phyloP scores from a whole-genome alignment of 1,284 basidiomycete genomes.

The Boletus smithii region DNA sequence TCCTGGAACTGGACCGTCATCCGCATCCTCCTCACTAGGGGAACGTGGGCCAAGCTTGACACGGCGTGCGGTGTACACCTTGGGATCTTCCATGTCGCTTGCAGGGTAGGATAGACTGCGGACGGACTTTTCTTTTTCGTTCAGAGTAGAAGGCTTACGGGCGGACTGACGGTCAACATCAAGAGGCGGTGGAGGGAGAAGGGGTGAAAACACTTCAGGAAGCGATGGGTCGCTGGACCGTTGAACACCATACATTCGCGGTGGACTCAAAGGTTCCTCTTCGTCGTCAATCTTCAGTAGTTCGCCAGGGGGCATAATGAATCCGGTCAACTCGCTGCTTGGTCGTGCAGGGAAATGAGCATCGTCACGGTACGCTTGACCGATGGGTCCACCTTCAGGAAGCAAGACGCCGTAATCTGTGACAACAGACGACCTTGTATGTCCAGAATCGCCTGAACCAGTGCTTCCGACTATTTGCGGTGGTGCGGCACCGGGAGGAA shows the following conservation, averaged over 20 bases:
- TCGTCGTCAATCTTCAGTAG: conserved; percentile 32
- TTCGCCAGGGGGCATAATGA: conserved; percentile 31
- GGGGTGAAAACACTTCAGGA: conserved; percentile 34
- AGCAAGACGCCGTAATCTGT: conserved; percentile 34
- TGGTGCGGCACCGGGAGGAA: conserved; percentile 32
- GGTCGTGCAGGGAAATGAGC: conserved; percentile 21
- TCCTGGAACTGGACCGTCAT: conserved; percentile 26
- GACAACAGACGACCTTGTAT: conserved; percentile 24
- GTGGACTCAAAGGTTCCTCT: conserved; percentile 21
- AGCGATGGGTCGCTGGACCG: conserved; percentile 24
- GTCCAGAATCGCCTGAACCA: conserved; percentile 26
- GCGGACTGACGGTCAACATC: conserved; percentile 35
- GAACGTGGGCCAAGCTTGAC: conserved; percentile 45
- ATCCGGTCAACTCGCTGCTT: conserved; percentile 30
- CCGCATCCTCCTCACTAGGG: conserved; percentile 25
- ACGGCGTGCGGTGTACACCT: conserved; percentile 56
- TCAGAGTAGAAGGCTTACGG: conserved; percentile 28
- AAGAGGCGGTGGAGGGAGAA: conserved; percentile 41
- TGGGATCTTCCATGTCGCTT: conserved; percentile 46
- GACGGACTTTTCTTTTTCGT: conserved; percentile 34
- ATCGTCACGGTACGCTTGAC: conserved; percentile 32
- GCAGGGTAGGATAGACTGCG: conserved; percentile 35
- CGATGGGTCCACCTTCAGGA: conserved; percentile 32
- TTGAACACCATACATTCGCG: conserved; percentile 29
- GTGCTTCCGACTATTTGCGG: conserved; percentile 30